Evolutionary conservation across 148 eudicot genomes (phyloP).

Genomic region (Drosera capensis): DNA sequence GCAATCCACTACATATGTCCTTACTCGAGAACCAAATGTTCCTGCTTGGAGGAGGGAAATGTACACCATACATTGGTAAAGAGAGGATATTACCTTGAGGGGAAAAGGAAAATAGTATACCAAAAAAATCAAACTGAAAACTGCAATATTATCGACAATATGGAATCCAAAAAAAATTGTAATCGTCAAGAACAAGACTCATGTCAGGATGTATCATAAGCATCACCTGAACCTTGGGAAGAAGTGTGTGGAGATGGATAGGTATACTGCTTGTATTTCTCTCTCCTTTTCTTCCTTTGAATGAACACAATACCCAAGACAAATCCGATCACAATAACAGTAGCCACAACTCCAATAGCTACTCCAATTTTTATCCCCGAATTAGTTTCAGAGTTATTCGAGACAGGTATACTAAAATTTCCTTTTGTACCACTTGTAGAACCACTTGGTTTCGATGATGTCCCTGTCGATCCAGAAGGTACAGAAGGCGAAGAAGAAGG

Average conservation of each 20-base stretch:
- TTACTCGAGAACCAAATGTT: too few relatives aligned
- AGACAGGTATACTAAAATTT: slow-evolving; percentile 3
- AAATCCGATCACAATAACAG: slow-evolving; percentile 18
- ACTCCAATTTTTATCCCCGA: slow-evolving; percentile 16
- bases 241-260: slow-evolving; percentile 52
- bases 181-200: neutral
- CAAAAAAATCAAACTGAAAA: neutral
- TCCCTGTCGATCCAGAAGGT: slow-evolving; percentile 9
- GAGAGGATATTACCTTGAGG: neutral
- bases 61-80: neutral
- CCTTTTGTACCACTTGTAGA: slow-evolving; percentile 9
- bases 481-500: slow-evolving; percentile 3
- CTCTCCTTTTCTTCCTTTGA: slow-evolving; percentile 39
- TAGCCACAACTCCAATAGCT: slow-evolving; percentile 25
- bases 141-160: neutral
- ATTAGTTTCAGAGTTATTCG: neutral
- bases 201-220: neutral
- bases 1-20: too few relatives aligned
- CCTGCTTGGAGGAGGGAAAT: too few relatives aligned
- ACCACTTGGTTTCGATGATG: slow-evolving; percentile 21
- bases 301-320: slow-evolving; percentile 33
- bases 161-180: neutral
- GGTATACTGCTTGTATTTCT: slow-evolving; percentile 22
- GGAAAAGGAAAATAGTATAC: neutral
- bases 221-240: slow-evolving; percentile 59